Evolutionary conservation across 805 yeast genomes (phyloP).

Genomic region (Candida khao-thaluensis): DNA sequence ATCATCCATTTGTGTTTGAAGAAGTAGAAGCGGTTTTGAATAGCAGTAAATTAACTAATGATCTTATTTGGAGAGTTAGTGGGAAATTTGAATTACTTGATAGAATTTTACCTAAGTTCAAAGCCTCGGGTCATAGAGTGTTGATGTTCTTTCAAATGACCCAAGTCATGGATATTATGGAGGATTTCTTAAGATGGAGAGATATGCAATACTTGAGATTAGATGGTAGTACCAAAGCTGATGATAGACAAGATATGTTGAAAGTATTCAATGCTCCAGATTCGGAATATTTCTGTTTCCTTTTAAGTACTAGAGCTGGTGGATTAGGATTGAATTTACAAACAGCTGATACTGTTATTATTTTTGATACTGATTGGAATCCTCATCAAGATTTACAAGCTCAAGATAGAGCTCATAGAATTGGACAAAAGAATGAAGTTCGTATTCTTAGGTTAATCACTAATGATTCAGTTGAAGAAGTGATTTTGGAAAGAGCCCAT

Average conservation of each 20-base stretch:
- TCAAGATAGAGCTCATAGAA: conserved; percentile 87
- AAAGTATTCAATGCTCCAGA: conserved; percentile 71
- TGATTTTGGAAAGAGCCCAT: conserved; percentile 76
- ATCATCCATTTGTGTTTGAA: conserved; percentile 85
- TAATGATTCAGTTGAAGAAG: conserved; percentile 80
- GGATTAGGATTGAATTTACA: conserved; percentile 84
- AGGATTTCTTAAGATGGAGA: conserved; percentile 68
- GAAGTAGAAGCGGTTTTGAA: conserved; percentile 73
- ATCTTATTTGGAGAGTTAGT: conserved; percentile 69
- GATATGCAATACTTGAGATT: conserved; percentile 70
- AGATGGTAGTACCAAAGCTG: conserved; percentile 83
- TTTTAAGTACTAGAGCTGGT: conserved; percentile 85
- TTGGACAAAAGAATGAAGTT: conserved; percentile 86
- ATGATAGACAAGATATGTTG: conserved; percentile 74
- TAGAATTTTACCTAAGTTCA: conserved; percentile 71
- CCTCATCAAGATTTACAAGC: conserved; percentile 92
- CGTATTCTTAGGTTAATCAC: conserved; percentile 77
- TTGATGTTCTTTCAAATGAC: conserved; percentile 88
- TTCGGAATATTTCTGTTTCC: conserved; percentile 75
- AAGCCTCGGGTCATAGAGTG: conserved; percentile 73
- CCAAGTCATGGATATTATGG: conserved; percentile 87
- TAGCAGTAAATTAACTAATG: conserved; percentile 60
- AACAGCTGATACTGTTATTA: conserved; percentile 84
- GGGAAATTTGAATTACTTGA: conserved; percentile 82
- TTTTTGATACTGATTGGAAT: conserved; percentile 88